phyloP scores from a whole-genome alignment of 2,329 filamentous ascomycete genomes.

The Cytospora schulzeri region DNA sequence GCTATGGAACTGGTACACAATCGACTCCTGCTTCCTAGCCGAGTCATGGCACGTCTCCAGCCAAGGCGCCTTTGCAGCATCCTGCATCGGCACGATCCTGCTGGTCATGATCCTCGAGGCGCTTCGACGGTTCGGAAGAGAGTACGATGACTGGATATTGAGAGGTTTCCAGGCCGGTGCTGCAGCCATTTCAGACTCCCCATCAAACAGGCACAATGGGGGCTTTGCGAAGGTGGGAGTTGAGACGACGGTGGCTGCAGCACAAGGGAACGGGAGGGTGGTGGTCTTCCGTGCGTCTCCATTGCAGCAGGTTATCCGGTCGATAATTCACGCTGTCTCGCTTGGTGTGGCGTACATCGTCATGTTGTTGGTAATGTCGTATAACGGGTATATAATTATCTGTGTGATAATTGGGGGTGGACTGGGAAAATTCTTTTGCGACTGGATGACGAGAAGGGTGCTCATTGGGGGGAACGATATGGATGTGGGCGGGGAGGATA shows the following conservation, averaged over 20 bases:
- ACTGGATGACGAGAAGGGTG: conserved; percentile 53
- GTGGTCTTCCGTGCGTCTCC: conserved; percentile 41
- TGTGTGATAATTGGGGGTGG: conserved; percentile 50
- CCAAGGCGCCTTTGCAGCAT: conserved; percentile 45
- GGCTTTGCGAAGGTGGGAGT: conserved; percentile 5
- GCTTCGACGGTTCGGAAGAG: conserved; percentile 44
- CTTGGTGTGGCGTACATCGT: conserved; percentile 48
- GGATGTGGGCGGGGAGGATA: conserved; percentile 30
- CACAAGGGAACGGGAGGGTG: conserved; percentile 28
- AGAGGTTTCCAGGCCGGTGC: conserved; percentile 43
- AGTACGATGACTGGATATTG: conserved; percentile 45
- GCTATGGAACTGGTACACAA: conserved; percentile 29
- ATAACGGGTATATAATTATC: conserved; percentile 49
- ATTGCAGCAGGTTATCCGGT: conserved; percentile 44
- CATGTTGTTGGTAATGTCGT: conserved; percentile 50
- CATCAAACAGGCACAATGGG: not conserved
- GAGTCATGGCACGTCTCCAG: conserved; percentile 44
- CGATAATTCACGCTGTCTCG: conserved; percentile 43
- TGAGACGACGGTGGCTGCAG: not conserved
- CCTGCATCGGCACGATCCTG: conserved; percentile 47
- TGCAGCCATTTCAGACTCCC: conserved; percentile 17
- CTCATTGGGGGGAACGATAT: conserved; percentile 35
- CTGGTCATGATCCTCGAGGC: conserved; percentile 44
- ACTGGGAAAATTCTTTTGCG: conserved; percentile 56
- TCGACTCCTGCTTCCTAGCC: conserved; percentile 39